A percentile compares a stretch with the other conserved stretches of the same genome.
Evolutionary conservation across 257 asterid genomes (phyloP).

Genomic region (Capsicum rhomboideum): DNA sequence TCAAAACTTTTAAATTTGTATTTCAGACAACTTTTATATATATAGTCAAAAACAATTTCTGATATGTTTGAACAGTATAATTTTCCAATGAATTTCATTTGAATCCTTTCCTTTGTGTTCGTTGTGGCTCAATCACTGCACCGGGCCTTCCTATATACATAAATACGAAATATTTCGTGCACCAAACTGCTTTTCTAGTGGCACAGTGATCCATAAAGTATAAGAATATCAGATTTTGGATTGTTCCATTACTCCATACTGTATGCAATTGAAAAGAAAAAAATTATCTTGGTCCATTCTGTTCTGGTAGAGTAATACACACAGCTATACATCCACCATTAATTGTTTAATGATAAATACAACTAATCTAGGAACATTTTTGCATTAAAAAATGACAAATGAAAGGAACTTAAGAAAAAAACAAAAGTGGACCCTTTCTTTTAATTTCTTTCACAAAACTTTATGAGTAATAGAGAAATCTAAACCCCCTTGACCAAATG

Average conservation of each 20-base stretch:
- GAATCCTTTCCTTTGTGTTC: too few species aligned
- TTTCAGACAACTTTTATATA: too few species aligned
- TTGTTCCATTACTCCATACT: background rate
- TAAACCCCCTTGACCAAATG: too few species aligned
- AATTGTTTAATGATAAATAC: background rate
- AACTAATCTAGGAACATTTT: background rate
- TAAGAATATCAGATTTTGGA: background rate
- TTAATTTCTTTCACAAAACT: background rate
- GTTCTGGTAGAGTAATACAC: background rate
- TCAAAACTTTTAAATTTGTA: too few species aligned
- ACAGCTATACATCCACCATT: background rate
- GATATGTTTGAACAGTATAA: too few species aligned
- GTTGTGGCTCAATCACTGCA: too few species aligned
- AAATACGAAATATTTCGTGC: too few species aligned
- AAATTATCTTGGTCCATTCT: background rate
- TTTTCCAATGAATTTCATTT: too few species aligned
- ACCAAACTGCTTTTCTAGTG: too few species aligned
- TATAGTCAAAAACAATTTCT: too few species aligned
- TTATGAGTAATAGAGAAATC: background rate
- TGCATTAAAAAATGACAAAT: background rate
- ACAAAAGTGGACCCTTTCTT: background rate
- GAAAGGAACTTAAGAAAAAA: background rate
- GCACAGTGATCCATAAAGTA: background rate
- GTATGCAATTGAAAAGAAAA: background rate
- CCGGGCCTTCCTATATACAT: too few species aligned